Conservation (phyloP, 2,329 filamentous ascomycete species). For the Knufia fluminis region DNA sequence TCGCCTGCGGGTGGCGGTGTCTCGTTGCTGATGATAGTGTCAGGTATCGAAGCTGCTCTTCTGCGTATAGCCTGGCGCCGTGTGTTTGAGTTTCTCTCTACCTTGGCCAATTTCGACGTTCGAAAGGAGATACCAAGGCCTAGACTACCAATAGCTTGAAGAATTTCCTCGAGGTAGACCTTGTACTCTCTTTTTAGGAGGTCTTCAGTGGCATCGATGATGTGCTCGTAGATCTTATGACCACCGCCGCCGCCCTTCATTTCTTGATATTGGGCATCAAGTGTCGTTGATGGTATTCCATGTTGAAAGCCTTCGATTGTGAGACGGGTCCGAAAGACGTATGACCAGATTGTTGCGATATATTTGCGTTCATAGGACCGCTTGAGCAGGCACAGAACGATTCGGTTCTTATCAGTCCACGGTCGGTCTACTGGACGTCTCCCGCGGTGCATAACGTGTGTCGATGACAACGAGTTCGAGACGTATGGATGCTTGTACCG, state of each 20-base stretch:
- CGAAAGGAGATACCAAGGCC: neutral
- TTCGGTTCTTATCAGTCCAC: neutral
- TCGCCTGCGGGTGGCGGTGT: neutral
- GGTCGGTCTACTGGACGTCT: neutral
- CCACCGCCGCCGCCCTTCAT: neutral
- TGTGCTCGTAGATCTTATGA: neutral
- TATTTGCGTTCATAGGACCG: neutral
- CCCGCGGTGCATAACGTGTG: neutral
- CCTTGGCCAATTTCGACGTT: neutral
- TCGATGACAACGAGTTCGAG: too few relatives aligned
- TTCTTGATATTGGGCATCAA: neutral
- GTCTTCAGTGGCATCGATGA: neutral
- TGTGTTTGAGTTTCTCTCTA: conserved; percentile 11
- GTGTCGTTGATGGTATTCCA: neutral
- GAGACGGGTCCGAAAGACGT: neutral
- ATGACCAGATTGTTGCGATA: neutral
- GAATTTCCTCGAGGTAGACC: neutral
- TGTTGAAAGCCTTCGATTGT: neutral
- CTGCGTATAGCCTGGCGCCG: neutral
- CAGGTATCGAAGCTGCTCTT: neutral
- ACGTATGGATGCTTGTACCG: too few relatives aligned
- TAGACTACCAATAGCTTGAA: neutral
- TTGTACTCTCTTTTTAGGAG: neutral
- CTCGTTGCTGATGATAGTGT: neutral
- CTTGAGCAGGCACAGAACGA: neutral